Evolutionary conservation across 1,284 basidiomycete genomes (phyloP), one percentile per base, ranked within the genome.

Genomic region (Ceratobasidium sp.): DNA sequence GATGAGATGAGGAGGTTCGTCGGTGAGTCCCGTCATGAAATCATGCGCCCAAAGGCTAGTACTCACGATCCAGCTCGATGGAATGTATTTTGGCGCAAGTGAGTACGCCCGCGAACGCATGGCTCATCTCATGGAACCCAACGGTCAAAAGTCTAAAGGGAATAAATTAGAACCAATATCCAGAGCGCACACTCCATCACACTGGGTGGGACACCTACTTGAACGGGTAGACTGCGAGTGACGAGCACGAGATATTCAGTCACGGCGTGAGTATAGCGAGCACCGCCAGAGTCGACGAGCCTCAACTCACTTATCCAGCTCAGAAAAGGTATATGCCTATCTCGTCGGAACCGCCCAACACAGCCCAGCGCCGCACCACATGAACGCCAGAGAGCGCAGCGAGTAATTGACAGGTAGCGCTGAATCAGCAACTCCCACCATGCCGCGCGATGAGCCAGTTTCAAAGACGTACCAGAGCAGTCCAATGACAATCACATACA

Each of bases 111-210:
- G 90, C 87, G 77, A 95, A 81, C 3, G 95, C 94, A 84, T 96
- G 94, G 87, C 92, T 94, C 91, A 94, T 93, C 94, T 97, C 95
- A 85, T 97, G 95, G 85, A 96, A 95, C 66, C 95, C 94, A 65
- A 97, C 95, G 0, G 94, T 95, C n/a, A 67, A 30, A 46, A 77
- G 44, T 20, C 41, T 66, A 46, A 41, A 75, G 33, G 18, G 30
- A 16, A 44, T 44, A 44, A 44, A 44, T 44, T 44, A 44, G 41
- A 12, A 44, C 7, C 41, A 20, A 5, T 4, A 30, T 35, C 62
- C 60, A 33, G 23, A 44, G 14, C 16, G 66, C 8, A 52, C 8
- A 62, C 54, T 48, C 35, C 3, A 12, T 66, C 5, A 50, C 14
- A 30, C 30, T 8, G 16, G 46, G 67, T 48, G 62, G 23, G 79